Evolutionary conservation across 2,329 filamentous ascomycete species (phyloP).

Genomic region (Corniculantispora saksenae): DNA sequence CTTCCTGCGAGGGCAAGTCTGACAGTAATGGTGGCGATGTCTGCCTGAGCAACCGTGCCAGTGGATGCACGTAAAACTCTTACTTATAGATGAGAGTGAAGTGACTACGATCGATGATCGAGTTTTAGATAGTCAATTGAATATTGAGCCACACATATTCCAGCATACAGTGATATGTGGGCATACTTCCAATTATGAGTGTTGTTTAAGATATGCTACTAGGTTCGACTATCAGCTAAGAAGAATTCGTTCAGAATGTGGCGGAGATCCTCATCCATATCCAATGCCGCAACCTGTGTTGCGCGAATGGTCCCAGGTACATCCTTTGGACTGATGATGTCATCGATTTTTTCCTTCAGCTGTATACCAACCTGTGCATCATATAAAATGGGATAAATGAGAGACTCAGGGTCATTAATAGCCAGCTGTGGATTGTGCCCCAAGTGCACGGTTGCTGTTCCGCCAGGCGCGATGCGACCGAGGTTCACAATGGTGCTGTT

Average conservation of each 20-base stretch:
- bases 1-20: background rate
- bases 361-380: slow-evolving; percentile 22
- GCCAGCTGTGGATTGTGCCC: slow-evolving; percentile 21
- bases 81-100: background rate
- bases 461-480: slow-evolving; percentile 19
- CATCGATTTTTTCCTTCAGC: slow-evolving; percentile 25
- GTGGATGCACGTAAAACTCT: background rate
- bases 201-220: background rate
- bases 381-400: slow-evolving; percentile 23
- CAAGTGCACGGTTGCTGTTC: slow-evolving; percentile 17
- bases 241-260: slow-evolving; percentile 24
- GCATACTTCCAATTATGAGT: no score
- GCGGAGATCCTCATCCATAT: slow-evolving; percentile 26
- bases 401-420: slow-evolving; percentile 20
- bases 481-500: slow-evolving; percentile 18
- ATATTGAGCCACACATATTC: background rate
- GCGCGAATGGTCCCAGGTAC: slow-evolving; percentile 19
- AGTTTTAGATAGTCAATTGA: no score
- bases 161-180: no score
- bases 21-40: background rate
- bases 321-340: slow-evolving; percentile 15
- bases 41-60: slow-evolving; percentile 1
- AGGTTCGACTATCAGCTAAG: slow-evolving; percentile 22
- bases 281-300: slow-evolving; percentile 23
- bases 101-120: background rate